Evolutionary conservation across 441 rosid genomes (phyloP).

Genomic region (Daphne laureola): DNA sequence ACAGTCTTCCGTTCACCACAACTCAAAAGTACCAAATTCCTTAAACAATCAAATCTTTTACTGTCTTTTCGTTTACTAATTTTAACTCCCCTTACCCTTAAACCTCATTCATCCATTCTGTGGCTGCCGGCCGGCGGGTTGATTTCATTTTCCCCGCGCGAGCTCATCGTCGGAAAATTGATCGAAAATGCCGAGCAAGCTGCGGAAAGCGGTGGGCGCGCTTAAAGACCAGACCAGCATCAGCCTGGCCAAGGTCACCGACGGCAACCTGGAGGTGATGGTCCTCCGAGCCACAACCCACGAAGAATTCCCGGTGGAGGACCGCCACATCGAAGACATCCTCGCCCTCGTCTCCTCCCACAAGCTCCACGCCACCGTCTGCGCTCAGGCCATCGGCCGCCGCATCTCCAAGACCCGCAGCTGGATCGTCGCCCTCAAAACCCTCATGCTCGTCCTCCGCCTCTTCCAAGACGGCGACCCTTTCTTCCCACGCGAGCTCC

Average conservation of each 20-base stretch:
- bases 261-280: slow-evolving; percentile 51
- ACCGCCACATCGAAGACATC: slow-evolving; percentile 45
- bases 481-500: slow-evolving; percentile 63
- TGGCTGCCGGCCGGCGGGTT: too few species aligned
- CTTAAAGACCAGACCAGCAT: slow-evolving; percentile 92
- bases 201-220: slow-evolving; percentile 74
- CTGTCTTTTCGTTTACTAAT: too few species aligned
- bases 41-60: too few species aligned
- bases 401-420: slow-evolving; percentile 61
- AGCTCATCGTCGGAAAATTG: too few species aligned
- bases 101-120: too few species aligned
- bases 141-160: too few species aligned
- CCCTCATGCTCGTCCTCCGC: slow-evolving; percentile 61
- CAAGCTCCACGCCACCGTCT: slow-evolving; percentile 42
- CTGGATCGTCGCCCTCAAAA: slow-evolving; percentile 82
- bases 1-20: too few species aligned
- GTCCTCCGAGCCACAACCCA: slow-evolving; percentile 76
- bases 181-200: slow-evolving; percentile 69
- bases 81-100: too few species aligned
- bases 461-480: slow-evolving; percentile 82
- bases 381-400: slow-evolving; percentile 50
- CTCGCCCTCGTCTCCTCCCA: slow-evolving; percentile 45
- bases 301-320: slow-evolving; percentile 59
- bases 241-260: slow-evolving; percentile 68
- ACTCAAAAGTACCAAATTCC: too few species aligned